Base-by-base conservation (phyloP, 495 filamentous ascomycete species). In the Penicillium dipodomyicola region DNA sequence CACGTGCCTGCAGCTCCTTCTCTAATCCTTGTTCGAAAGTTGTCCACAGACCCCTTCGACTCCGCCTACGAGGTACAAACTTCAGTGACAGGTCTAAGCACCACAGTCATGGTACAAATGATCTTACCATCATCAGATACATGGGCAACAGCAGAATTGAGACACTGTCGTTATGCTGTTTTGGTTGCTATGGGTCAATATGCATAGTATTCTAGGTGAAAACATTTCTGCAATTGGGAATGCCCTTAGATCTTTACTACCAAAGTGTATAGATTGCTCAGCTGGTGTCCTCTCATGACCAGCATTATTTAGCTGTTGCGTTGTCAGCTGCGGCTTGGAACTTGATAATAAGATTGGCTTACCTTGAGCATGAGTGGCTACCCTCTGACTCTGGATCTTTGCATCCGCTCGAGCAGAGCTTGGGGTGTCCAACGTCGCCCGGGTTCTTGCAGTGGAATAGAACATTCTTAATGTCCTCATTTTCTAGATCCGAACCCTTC, bases 381-480 rank as follows among this genome's bases (percentile, higher is more conserved):
- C 73, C 73, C 63, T 74, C 73, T 27, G 50, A 39, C 25, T 27
- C 54, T 6, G 67, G 51, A 44, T 68, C 61, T 52, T 71, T 60
- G 66, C 71, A 76, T 29, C 67, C 70, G 50, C 60, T 64, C 15
- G 25, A 17, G 61, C 73, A 76, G 10, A 71, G 51, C 67, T 73
- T 69, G 9, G 73, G 62, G 55, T 74, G 71, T 8, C 71, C 73
- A 22, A 76, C 66, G 22, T 55, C 55, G 5, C 73, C 73, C 2
- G 73, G 73, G 44, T 76, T 76, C 54, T 58, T 76, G 61, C 73
- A 76, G 30, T 76, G 73, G 41, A 69, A 73, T 4, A 76, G 61
- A 20, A 74, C 53, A 39, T 72, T 67, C 49, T 67, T 56, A 5
- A 73, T 2, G 14, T 68, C 62, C 40, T 68, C 64, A 10, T 68